phyloP scores from a whole-genome alignment of 2,329 filamentous ascomycete genomes.

The Aspergillus transmontanensis region DNA sequence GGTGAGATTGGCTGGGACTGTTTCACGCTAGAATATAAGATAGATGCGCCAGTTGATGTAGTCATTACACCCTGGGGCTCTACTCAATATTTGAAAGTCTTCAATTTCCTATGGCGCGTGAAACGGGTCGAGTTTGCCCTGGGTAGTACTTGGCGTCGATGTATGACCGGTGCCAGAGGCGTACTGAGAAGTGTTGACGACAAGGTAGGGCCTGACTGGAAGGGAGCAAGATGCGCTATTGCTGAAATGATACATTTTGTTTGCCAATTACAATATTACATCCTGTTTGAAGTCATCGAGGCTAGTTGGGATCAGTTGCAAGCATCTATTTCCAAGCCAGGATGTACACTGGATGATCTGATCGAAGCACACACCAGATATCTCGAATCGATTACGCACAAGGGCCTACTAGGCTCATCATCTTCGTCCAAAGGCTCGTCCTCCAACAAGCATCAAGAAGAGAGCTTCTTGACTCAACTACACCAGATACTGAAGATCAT shows the following conservation, averaged over 20 bases:
- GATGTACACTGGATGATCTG: conserved; percentile 90
- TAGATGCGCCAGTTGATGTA: conserved; percentile 93
- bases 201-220: conserved; percentile 79
- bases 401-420: conserved; percentile 81
- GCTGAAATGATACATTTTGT: conserved; percentile 99
- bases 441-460: conserved; percentile 57
- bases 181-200: conserved; percentile 78
- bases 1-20: conserved; percentile 99
- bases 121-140: conserved; percentile 97
- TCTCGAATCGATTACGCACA: conserved; percentile 91
- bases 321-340: conserved; percentile 76
- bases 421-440: conserved; percentile 36
- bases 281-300: conserved; percentile 97
- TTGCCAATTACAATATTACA: conserved; percentile 96
- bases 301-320: conserved; percentile 92
- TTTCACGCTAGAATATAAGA: conserved; percentile 98
- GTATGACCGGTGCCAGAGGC: conserved; percentile 92
- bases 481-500: conserved; percentile 92
- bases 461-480: conserved; percentile 85
- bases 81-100: conserved; percentile 96
- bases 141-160: conserved; percentile 86
- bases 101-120: conserved; percentile 98
- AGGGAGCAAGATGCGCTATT: conserved; percentile 80
- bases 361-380: conserved; percentile 91
- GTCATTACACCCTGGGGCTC: conserved; percentile 95